A percentile compares a stretch with the other conserved stretches of the same genome.
These are phyloP conservation scores for Diddensiella santjacobensis DNA, from an alignment of 805 yeast species.

Conservation along the genomic window DNA sequence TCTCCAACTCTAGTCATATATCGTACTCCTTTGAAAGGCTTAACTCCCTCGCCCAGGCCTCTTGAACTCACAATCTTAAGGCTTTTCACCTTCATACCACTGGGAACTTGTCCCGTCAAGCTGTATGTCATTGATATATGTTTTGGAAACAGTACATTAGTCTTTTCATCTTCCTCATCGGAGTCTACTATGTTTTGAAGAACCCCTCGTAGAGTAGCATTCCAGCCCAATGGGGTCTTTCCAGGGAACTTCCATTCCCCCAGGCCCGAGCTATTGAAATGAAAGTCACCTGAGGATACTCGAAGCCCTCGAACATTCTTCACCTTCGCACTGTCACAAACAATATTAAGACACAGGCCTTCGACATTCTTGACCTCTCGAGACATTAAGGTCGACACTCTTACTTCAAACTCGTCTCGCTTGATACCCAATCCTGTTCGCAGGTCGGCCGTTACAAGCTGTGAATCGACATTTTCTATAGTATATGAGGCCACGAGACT, in stretches of 20 bases:
- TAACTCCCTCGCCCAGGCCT: constrained; percentile 57
- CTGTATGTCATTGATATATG: constrained; percentile 50
- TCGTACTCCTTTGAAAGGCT: constrained; percentile 89
- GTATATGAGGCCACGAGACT: constrained; percentile 60
- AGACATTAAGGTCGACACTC: constrained; percentile 45
- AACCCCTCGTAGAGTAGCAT: constrained; percentile 63
- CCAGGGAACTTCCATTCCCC: constrained; percentile 71
- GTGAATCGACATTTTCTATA: constrained; percentile 34
- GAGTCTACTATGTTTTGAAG: constrained; percentile 28
- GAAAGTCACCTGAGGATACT: constrained; percentile 74
- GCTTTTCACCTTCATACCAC: constrained; percentile 67
- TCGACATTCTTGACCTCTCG: constrained; percentile 47
- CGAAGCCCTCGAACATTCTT: constrained; percentile 42
- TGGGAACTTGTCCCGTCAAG: constrained; percentile 67
- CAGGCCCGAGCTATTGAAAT: constrained; percentile 45
- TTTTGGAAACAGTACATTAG: constrained; percentile 35
- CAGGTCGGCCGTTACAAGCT: constrained; percentile 54
- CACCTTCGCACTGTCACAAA: constrained; percentile 30
- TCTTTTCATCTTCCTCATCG: constrained; percentile 20
- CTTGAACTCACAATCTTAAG: constrained; percentile 53
- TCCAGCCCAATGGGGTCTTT: constrained; percentile 56
- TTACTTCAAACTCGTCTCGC: constrained; percentile 61
- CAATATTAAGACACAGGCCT: constrained; percentile 42
- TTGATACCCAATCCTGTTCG: constrained; percentile 49
- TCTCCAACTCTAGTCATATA: constrained; percentile 66